A percentile compares a stretch with the other conserved stretches of the same genome.
Conservation (phyloP, 345 rosid genomes). For the Acer yangbiense region DNA sequence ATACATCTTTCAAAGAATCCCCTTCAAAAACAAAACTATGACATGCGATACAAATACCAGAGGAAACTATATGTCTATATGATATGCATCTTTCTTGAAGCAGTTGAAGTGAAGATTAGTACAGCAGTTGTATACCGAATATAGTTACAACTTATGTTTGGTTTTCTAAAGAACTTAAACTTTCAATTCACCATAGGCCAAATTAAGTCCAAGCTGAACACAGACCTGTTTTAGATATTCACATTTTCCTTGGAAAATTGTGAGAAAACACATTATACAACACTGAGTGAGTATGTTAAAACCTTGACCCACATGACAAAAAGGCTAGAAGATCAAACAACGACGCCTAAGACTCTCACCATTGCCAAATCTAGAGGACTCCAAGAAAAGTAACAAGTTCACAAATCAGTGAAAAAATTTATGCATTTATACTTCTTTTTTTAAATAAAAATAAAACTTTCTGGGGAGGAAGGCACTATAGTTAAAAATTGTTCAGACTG, state of each 20-base stretch:
- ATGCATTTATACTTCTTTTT: too few relatives aligned
- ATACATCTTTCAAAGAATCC: not conserved
- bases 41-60: not conserved
- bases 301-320: not conserved
- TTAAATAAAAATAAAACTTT: too few relatives aligned
- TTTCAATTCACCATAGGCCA: not conserved
- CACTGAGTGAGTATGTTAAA: not conserved
- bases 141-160: not conserved
- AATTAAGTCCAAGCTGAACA: conserved; percentile 4
- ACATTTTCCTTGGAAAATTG: not conserved
- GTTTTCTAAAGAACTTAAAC: not conserved
- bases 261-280: not conserved
- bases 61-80: not conserved
- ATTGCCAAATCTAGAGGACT: not conserved
- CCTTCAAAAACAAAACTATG: not conserved
- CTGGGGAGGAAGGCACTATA: not conserved
- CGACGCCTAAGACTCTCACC: not conserved
- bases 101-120: not conserved
- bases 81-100: not conserved
- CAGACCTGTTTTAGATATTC: not conserved
- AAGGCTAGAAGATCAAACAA: not conserved
- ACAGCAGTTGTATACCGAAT: not conserved
- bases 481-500: not conserved
- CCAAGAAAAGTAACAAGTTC: not conserved
- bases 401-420: not conserved